A percentile compares a stretch with the other conserved stretches of the same genome.
Evolutionary conservation across 768 basidiomycete genomes (phyloP).

Genomic region (Mycena kentingensis): DNA sequence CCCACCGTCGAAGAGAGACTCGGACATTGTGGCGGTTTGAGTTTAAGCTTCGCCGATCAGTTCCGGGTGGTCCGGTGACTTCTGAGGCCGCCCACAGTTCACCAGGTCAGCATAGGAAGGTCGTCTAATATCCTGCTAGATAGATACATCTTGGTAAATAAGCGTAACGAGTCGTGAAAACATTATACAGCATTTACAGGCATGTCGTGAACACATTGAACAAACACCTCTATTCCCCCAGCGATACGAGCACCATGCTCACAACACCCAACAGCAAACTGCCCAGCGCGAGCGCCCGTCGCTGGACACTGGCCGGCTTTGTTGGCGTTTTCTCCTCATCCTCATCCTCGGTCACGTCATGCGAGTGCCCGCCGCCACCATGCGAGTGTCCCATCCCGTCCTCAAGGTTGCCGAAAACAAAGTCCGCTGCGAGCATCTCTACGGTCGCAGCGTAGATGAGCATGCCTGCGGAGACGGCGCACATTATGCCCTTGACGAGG

Average conservation of each 20-base stretch:
- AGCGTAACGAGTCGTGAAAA: no score
- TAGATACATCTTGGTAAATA: no score
- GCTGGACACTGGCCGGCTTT: conserved; percentile 26
- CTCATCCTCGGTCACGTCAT: conserved; percentile 14
- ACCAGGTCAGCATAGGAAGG: no score
- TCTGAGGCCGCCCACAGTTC: no score
- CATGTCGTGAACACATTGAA: no score
- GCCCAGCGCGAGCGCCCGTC: conserved; percentile 57
- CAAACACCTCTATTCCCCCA: conserved; percentile 37
- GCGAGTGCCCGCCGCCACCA: conserved; percentile 16
- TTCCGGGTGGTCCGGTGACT: no score
- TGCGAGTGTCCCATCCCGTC: conserved; percentile 27
- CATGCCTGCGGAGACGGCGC: conserved; percentile 81
- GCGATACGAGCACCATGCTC: conserved; percentile 64
- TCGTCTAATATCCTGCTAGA: no score
- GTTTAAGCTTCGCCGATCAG: no score
- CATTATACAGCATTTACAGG: no score
- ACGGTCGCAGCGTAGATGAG: conserved; percentile 81
- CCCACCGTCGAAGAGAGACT: neutral
- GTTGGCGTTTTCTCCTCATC: conserved; percentile 18
- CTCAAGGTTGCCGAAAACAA: conserved; percentile 67
- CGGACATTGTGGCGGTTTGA: no score
- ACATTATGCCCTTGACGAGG: conserved; percentile 72
- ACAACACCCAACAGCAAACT: conserved; percentile 63
- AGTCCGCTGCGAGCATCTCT: conserved; percentile 87